Evolutionary conservation across 805 yeast genomes (phyloP).

Genomic region (Lachancea meyersii): DNA sequence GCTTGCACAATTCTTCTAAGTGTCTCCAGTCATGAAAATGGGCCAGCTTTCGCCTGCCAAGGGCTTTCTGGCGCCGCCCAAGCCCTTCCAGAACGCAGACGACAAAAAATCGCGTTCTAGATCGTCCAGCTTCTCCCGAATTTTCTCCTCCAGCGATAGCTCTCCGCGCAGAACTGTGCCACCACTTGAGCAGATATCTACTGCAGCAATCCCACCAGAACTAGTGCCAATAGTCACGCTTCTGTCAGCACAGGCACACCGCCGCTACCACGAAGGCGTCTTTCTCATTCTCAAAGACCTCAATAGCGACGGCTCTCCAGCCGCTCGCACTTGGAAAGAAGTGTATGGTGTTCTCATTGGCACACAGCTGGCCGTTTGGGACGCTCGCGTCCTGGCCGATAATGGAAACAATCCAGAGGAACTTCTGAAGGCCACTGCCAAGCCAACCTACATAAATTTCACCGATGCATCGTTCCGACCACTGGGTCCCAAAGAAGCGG

Average conservation of each 20-base stretch:
- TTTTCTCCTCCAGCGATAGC: conserved; percentile 16
- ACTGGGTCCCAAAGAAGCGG: conserved; percentile 54
- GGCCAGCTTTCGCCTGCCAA: conserved; percentile 15
- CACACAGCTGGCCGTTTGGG: conserved; percentile 89
- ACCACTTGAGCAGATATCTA: conserved; percentile 16
- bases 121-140: conserved; percentile 21
- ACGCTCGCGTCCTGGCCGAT: conserved; percentile 55
- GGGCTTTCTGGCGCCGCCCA: conserved; percentile 25
- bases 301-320: conserved; percentile 80
- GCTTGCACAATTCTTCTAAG: no score
- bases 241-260: conserved; percentile 64
- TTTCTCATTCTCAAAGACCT: conserved; percentile 68
- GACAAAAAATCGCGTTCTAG: conserved; percentile 13
- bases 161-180: conserved; percentile 11
- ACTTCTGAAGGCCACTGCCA: conserved; percentile 52
- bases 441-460: conserved; percentile 84
- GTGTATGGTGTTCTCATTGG: conserved; percentile 90
- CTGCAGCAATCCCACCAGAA: conserved; percentile 34
- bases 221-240: conserved; percentile 65
- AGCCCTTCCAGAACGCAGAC: conserved; percentile 16
- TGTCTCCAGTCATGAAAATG: conserved; percentile 10
- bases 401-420: conserved; percentile 40
- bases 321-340: conserved; percentile 81
- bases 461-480: conserved; percentile 85
- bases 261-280: conserved; percentile 71